phyloP scores from a whole-genome alignment of 2,329 filamentous ascomycete species.

The Trematosphaeria pertusa region DNA sequence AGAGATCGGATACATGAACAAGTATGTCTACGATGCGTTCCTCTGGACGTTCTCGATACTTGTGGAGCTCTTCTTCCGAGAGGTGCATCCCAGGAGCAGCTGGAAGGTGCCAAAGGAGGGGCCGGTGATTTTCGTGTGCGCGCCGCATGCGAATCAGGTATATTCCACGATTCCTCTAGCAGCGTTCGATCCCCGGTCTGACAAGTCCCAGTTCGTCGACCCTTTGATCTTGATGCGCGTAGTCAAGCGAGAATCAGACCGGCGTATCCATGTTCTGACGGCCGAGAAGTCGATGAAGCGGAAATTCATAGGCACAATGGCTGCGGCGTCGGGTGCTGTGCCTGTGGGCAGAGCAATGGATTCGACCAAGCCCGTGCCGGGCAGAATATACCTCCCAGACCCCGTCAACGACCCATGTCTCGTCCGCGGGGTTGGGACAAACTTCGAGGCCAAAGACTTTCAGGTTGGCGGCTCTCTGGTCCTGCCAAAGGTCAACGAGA shows the following conservation, averaged over 20 bases:
- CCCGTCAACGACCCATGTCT: constrained; percentile 84
- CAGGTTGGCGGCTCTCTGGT: constrained; percentile 78
- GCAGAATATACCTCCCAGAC: constrained; percentile 87
- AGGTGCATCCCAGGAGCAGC: constrained; percentile 91
- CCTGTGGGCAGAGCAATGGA: constrained; percentile 95
- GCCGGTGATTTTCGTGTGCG: constrained; percentile 93
- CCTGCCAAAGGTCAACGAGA: constrained; percentile 82
- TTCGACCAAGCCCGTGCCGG: constrained; percentile 77
- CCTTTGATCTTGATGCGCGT: constrained; percentile 92
- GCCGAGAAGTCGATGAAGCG: constrained; percentile 95
- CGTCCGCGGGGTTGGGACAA: constrained; percentile 78
- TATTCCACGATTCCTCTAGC: constrained; percentile 1
- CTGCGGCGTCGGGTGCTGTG: constrained; percentile 84
- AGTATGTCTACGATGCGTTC: constrained; percentile 79
- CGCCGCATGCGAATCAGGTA: constrained; percentile 83
- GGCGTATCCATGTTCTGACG: constrained; percentile 90
- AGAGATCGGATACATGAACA: constrained; percentile 63
- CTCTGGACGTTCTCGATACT: constrained; percentile 81
- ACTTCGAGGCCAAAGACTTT: constrained; percentile 70
- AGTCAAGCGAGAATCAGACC: constrained; percentile 82
- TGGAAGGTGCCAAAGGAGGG: constrained; percentile 93
- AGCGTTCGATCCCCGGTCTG: constrained; percentile 8
- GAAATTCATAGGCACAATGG: constrained; percentile 85
- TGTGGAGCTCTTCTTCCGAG: constrained; percentile 96
- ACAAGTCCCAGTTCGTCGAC: constrained; percentile 78